Base-by-base conservation (phyloP, 495 filamentous ascomycete species). In the Penicillium tannophilum region DNA sequence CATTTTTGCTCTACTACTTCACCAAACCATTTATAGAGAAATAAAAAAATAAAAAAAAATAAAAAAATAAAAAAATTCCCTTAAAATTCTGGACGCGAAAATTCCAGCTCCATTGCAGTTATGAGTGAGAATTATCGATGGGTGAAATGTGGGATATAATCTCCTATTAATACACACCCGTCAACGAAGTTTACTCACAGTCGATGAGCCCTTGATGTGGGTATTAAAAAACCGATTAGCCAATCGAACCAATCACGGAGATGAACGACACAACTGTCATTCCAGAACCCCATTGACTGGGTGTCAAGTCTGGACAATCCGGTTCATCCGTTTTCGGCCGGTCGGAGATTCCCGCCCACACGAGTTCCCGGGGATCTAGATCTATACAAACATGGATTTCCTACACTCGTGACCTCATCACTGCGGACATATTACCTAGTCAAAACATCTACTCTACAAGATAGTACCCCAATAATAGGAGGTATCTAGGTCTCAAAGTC, bases 371-470 rank as follows among this genome's bases (percentile, higher is more conserved):
- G 31, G n/a, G n/a, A 23, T 23, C 39, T 16, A 41, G 39, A 41
- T 41, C 1, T 41, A 41, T 6, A 26, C 24, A 49, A 30, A 24
- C 5, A 49, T 24, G 19, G 28, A 28, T 23, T 41, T 33, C 44
- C n/a, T 6, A 30, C 19, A 52, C 23, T 59, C 30, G 58, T 65
- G 55, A 68, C 55, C 58, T 62, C 55, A 63, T 54, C 60, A 66
- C 43, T 58, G 14, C n/a, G n/a, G 16, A 39, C 8, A 17, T n/a
- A 36, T 30, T 24, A 28, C 46, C 17, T 8, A 36, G 14, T 39
- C n/a, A 9, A 42, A 28, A 19, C 24, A 26, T 42, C n/a, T 24
- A 3, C 4, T 16, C 39, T 6, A 35, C n/a, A 19, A 26, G 17
- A 31, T 16, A 17, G 6, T 6, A 52, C 11, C 28, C 31, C 12